Evolutionary conservation across 2,329 filamentous ascomycete genomes (phyloP).

Genomic region (Emydomyces testavorans): DNA sequence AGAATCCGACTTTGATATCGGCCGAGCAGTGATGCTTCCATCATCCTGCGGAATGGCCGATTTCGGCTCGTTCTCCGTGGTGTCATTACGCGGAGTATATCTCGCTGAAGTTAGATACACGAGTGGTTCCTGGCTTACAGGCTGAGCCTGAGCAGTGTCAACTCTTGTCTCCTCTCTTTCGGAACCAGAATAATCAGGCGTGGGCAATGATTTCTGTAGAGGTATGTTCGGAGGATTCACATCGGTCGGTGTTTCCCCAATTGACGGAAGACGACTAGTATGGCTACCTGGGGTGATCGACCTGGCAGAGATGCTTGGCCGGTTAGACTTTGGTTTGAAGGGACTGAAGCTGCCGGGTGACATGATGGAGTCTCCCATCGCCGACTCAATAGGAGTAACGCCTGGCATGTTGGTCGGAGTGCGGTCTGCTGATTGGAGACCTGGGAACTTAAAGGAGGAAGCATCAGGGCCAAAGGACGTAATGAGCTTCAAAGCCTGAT

Average conservation of each 20-base stretch:
- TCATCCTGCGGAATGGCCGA: constrained; percentile 58
- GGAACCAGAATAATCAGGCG: constrained; percentile 38
- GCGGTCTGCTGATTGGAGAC: constrained; percentile 42
- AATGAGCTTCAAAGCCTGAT: constrained; percentile 77
- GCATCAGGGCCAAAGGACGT: constrained; percentile 60
- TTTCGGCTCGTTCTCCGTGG: constrained; percentile 39
- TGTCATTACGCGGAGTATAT: constrained; percentile 35
- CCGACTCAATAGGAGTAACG: constrained; percentile 79
- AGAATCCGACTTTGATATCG: constrained; percentile 1
- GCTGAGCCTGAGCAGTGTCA: constrained; percentile 21
- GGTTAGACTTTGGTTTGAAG: constrained; percentile 46
- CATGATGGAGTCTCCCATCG: constrained; percentile 46
- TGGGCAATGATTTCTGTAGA: constrained; percentile 33
- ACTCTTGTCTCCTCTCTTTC: constrained; percentile 31
- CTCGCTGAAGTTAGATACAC: constrained; percentile 35
- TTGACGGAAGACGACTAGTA: constrained; percentile 61
- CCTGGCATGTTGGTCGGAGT: constrained; percentile 67
- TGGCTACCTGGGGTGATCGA: constrained; percentile 51
- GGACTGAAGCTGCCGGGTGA: constrained; percentile 58
- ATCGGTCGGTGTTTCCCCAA: constrained; percentile 55
- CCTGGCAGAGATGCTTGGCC: constrained; percentile 56
- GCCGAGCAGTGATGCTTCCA: constrained; percentile 40
- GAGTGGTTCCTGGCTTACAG: constrained; percentile 23
- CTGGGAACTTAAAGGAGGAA: constrained; percentile 52
- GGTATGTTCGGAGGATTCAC: constrained; percentile 35